Evolutionary conservation across 176 grass and related monocot species (phyloP), one percentile per base, ranked within the genome.

Genomic region (Aegilops speltoides): DNA sequence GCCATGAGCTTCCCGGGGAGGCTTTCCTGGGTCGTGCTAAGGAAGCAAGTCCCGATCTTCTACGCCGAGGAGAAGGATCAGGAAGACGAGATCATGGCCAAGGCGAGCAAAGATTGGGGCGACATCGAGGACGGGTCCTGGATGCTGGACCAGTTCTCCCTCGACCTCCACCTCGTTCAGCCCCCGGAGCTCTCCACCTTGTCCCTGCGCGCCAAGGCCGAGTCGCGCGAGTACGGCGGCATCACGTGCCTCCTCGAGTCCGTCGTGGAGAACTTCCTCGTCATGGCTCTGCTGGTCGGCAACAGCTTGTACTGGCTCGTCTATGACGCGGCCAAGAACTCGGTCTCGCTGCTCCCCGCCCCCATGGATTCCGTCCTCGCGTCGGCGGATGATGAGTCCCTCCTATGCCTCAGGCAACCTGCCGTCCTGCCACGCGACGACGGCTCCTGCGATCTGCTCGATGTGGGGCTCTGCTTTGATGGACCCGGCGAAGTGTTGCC

Each of bases 241-340:
- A 23, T 73, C 20, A 0, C 3, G 5, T 73, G 37, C 38, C 7
- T 43, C 22, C 11, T 73, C 38, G 38, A 73, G 38, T 73, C 70
- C 0, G 70, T 45, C 3, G n/a, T 73, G 70, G 38, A 73, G n/a
- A 73, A 73, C 70, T 43, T 73, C 12, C 37, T 46, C 70, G 40
- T 25, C 70, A 73, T 73, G 38, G 14, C 22, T 45, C 40, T 74
- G 23, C 1, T 8, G n/a, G 0, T 74, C 6, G 11, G 17, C 64
- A 3, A 2, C 37, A 73, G 70, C 36, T 38, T 16, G 23, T 46
- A 46, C 40, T 40, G 22, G 38, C 71, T 74, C 40, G 40, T 74
- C 71, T 74, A 74, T 23, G 71, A 48, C n/a, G 40, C 40, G 7
- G 40, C 40, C 71, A 74, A 74, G 71, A 74, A 48, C 71, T 74